These are phyloP conservation scores for Artemisia tridentata DNA, from an alignment of 129 eudicot species.

Conservation along the genomic window DNA sequence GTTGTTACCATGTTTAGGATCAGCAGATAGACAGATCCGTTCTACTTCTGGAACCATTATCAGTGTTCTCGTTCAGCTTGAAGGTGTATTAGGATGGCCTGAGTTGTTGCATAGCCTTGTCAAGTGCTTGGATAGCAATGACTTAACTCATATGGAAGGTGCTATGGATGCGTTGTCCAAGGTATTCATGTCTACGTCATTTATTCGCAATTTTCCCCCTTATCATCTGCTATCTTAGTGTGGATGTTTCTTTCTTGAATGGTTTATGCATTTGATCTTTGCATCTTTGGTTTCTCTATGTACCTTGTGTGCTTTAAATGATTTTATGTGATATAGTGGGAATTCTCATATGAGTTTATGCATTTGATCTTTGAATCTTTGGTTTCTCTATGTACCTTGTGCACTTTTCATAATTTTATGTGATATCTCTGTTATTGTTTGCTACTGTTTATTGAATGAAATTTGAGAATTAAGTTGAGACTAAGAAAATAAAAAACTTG, in stretches of 20 bases:
- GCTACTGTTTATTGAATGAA: no score
- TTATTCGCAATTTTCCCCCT: background rate
- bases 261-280: slow-evolving; percentile 11
- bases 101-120: slow-evolving; percentile 76
- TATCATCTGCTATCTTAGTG: background rate
- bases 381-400: slow-evolving; percentile 11
- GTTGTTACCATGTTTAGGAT: slow-evolving; percentile 84
- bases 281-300: slow-evolving; percentile 2
- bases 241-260: background rate
- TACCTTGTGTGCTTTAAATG: slow-evolving; percentile 17
- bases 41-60: slow-evolving; percentile 90
- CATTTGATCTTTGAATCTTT: no score
- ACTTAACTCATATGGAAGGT: slow-evolving; percentile 85
- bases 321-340: background rate
- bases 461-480: no score
- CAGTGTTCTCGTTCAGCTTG: slow-evolving; percentile 80
- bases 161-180: slow-evolving; percentile 99
- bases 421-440: no score
- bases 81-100: slow-evolving; percentile 84
- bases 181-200: slow-evolving; percentile 38
- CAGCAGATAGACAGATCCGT: slow-evolving; percentile 80
- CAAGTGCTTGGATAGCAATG: slow-evolving; percentile 82
- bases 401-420: slow-evolving; percentile 14
- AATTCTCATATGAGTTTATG: background rate
- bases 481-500: no score